Evolutionary conservation across 1,139 yeast species (phyloP).

Genomic region (Diutina scorzettiae): DNA sequence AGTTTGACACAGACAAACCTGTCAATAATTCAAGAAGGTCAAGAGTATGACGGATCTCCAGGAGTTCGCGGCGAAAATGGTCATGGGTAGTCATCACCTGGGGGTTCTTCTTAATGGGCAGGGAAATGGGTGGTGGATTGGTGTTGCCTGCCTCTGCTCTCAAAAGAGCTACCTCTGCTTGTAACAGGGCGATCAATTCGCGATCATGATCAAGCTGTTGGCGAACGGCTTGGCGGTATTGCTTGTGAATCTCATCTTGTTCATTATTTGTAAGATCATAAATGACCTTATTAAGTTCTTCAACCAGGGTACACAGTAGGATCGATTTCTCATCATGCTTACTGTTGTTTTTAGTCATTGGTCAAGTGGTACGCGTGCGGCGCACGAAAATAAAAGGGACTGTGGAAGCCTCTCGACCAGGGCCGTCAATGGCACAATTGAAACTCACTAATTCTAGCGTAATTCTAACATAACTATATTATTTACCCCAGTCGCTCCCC

Average conservation of each 20-base stretch:
- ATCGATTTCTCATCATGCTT: background rate
- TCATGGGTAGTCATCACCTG: slow-evolving; percentile 19
- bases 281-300: background rate
- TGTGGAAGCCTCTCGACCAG: too few species aligned
- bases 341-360: too few species aligned
- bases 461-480: too few species aligned
- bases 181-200: slow-evolving; percentile 17
- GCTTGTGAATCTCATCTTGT: slow-evolving; percentile 23
- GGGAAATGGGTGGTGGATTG: slow-evolving; percentile 20
- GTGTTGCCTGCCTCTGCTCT: slow-evolving; percentile 8
- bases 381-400: too few species aligned
- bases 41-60: slow-evolving; percentile 36
- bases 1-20: slow-evolving; percentile 40
- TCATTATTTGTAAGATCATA: slow-evolving; percentile 13
- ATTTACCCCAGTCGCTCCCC: too few species aligned
- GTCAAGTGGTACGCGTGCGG: too few species aligned
- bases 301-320: background rate
- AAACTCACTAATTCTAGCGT: too few species aligned
- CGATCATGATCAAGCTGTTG: slow-evolving; percentile 21
- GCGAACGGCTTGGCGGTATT: slow-evolving; percentile 18
- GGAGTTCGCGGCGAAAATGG: slow-evolving; percentile 29
- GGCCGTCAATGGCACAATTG: too few species aligned
- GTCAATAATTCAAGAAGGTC: slow-evolving; percentile 48
- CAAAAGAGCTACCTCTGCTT: slow-evolving; percentile 13
- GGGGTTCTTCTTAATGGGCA: slow-evolving; percentile 23